Percentiles rank a stretch among this genome's conserved stretches.
These are phyloP conservation scores for Naematelia encephala DNA, from an alignment of 768 basidiomycete genomes.

Conservation along the genomic window DNA sequence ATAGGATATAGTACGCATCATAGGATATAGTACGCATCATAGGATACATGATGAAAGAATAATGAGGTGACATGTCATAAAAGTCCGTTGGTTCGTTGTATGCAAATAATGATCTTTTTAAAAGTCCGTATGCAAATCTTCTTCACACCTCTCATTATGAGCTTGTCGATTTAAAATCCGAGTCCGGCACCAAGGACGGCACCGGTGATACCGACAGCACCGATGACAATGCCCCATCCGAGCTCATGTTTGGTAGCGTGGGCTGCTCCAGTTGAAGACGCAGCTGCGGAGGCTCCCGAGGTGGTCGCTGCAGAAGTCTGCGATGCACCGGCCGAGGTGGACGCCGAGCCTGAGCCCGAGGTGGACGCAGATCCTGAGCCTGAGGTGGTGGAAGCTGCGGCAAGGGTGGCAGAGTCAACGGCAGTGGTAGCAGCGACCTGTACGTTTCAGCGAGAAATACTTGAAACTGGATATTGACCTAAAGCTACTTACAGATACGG, in stretches of 20 bases:
- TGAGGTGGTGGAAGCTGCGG: slow-evolving; percentile 31
- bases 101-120: not conserved
- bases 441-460: not conserved
- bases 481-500: slow-evolving; percentile 54
- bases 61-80: not conserved
- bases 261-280: slow-evolving; percentile 13
- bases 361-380: slow-evolving; percentile 27
- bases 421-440: slow-evolving; percentile 57
- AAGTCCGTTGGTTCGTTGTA: not conserved
- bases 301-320: slow-evolving; percentile 18
- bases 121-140: not conserved
- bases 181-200: slow-evolving; percentile 32
- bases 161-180: not conserved
- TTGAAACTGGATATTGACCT: not conserved
- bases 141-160: not conserved
- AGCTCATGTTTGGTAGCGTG: slow-evolving; percentile 17
- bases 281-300: slow-evolving; percentile 13
- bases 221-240: slow-evolving; percentile 30
- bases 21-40: no score
- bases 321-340: slow-evolving; percentile 24
- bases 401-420: slow-evolving; percentile 64
- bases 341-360: slow-evolving; percentile 27
- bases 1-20: no score
- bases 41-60: no score
- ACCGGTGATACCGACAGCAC: slow-evolving; percentile 37